A percentile compares a stretch with the other conserved stretches of the same genome.
phyloP scores from a whole-genome alignment of 495 filamentous ascomycete species.

The Aspergillus cavernicola region DNA sequence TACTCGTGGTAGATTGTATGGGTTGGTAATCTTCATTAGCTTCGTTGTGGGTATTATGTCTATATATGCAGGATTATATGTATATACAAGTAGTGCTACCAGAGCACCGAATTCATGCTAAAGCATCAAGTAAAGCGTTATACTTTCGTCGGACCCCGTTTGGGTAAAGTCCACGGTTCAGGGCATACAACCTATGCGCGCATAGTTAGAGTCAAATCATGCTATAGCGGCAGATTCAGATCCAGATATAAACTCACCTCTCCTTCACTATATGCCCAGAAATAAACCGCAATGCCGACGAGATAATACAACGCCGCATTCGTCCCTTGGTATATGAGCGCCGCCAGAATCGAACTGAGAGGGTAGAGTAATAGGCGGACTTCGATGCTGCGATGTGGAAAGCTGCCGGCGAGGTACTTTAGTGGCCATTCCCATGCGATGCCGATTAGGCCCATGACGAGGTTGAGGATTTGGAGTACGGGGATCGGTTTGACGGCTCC shows the following conservation, averaged over 20 bases:
- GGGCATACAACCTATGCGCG: slow-evolving; percentile 48
- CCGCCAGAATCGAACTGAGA: slow-evolving; percentile 66
- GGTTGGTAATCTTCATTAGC: not conserved
- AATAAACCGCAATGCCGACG: slow-evolving; percentile 82
- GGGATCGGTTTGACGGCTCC: slow-evolving; percentile 80
- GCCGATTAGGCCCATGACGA: slow-evolving; percentile 79
- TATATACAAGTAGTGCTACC: slow-evolving; percentile 13
- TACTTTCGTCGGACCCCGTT: slow-evolving; percentile 29
- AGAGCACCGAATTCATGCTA: not conserved
- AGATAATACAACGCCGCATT: slow-evolving; percentile 91
- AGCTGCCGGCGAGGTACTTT: slow-evolving; percentile 55
- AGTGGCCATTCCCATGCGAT: slow-evolving; percentile 93
- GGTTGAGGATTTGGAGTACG: slow-evolving; percentile 88
- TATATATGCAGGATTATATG: slow-evolving; percentile 9
- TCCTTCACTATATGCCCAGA: slow-evolving; percentile 96
- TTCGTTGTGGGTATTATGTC: slow-evolving; percentile 2
- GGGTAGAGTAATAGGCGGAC: slow-evolving; percentile 80
- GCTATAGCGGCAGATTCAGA: not conserved
- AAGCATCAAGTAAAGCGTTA: slow-evolving; percentile 13
- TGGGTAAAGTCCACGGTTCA: slow-evolving; percentile 55
- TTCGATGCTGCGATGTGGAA: slow-evolving; percentile 83
- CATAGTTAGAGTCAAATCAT: slow-evolving; percentile 19
- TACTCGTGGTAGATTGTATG: too few species aligned
- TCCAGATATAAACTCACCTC: slow-evolving; percentile 63
- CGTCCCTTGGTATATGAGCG: slow-evolving; percentile 85